Evolutionary conservation across 345 rosid genomes (phyloP), one percentile per base, ranked within the genome.

Genomic region (Boechera divaricarpa): DNA sequence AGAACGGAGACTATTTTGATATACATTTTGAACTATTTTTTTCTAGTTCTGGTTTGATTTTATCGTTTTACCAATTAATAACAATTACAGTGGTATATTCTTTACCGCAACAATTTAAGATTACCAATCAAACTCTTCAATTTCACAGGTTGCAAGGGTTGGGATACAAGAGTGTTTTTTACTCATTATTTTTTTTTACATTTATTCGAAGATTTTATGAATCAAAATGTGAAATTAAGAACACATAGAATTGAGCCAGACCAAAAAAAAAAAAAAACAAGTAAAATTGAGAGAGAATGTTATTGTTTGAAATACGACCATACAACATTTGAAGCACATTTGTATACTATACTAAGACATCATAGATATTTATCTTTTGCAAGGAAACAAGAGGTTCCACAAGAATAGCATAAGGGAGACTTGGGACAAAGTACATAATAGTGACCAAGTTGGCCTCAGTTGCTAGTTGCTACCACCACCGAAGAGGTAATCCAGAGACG

Each of bases 401-500:
- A 33, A 73, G 1, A 54, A 9, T 26, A 33, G 21, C 12, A 33
- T 0, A 75, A 48, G 26, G 36, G 21, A 41, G 28, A 21, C 28
- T 7, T 18, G 36, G 10, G 21, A 47, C 10, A 21, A 32, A 42
- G 5, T 18, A 48, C 66, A 28, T 47, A 57, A 21, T 21, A 31
- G 33, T 75, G 49, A 52, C n/a, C 16, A 24, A 41, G 7, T 18
- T 52, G 41, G 48, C 32, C 45, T 51, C 76, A 12, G 9, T 13
- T 12, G 7, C 44, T 77, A 67, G 42, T 69, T 74, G 75, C 76
- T 73, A 41, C 69, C 76, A 70, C 81, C 86, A 55, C 90, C 86
- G 24, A 87, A 85, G 15, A 85, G 85, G 79, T 83, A 87, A 63
- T 69, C 71, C 24, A 85, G 67, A 21, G 79, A 75, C 48, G 79